Evolutionary conservation across 768 basidiomycete genomes (phyloP), one percentile per base, ranked within the genome.

Genomic region (Kockovaella imperatae): DNA sequence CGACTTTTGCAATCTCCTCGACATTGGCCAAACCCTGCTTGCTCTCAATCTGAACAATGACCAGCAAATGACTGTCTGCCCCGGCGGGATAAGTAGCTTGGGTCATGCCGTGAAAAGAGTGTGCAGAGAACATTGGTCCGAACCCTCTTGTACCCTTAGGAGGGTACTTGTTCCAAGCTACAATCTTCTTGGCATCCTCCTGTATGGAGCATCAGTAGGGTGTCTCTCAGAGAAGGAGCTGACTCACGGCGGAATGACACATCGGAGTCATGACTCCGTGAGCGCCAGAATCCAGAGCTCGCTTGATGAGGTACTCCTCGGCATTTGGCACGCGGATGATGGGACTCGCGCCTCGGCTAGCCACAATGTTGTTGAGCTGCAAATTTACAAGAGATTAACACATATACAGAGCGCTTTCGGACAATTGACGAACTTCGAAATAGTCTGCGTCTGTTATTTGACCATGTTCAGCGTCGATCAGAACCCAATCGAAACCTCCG

Each of bases 261-360:
- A 72, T 68, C 2, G 71, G 71, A 14, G 64, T 59, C 65, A 70
- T 66, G n/a, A 72, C 49, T 7, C 71, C 71, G 29, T 69, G 70
- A 5, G 70, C 70, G 17, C 72, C 72, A 6, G 70, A 43, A 42
- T 73, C 72, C 14, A 73, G 57, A 11, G 72, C 72, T 13, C 72
- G 58, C 59, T 73, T 73, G 54, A 73, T 65, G 53, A 64, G 56
- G 50, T 56, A 59, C 25, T 59, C 57, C 32, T 65, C 62, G 34
- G 62, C 64, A n/a, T 49, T 62, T 6, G 70, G 67, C 13, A 73
- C 53, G 3, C 72, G 59, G 38, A 73, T 66, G 50, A 73, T 69
- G 6, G 72, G 72, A 24, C 63, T 62, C 15, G 55, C 61, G 8
- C 66, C 66, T 7, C 38, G 45, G 0, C 54, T 51, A 8, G 63